Percentiles rank a stretch among this genome's conserved stretches.
Conservation (phyloP, 805 yeast genomes). For the Starmerella kuoi region DNA sequence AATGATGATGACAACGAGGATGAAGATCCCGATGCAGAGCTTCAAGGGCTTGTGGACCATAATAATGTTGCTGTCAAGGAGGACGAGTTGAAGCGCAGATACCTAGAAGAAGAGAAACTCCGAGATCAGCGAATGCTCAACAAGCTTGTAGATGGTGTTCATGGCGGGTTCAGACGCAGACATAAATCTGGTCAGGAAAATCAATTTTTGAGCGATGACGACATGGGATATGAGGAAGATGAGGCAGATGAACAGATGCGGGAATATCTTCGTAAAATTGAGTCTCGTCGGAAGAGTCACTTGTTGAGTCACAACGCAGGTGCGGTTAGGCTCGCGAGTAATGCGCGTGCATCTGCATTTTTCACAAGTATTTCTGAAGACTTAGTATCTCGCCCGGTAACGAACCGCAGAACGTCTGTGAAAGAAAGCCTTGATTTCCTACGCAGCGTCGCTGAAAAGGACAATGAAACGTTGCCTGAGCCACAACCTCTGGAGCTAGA, state of each 20-base stretch:
- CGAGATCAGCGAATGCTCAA: constrained; percentile 19
- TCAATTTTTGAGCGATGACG: constrained; percentile 13
- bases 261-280: constrained; percentile 2
- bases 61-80: constrained; percentile 3
- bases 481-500: background rate
- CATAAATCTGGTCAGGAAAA: constrained; percentile 9
- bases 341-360: constrained; percentile 16
- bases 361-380: constrained; percentile 20
- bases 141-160: constrained; percentile 19
- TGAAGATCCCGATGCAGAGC: constrained; percentile 12
- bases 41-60: constrained; percentile 19
- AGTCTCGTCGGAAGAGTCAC: constrained; percentile 8
- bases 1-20: constrained; percentile 15
- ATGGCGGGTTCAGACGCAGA: constrained; percentile 20
- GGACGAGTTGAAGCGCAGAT: constrained; percentile 9
- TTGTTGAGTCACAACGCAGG: constrained; percentile 11
- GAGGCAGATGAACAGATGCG: constrained; percentile 2
- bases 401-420: constrained; percentile 5
- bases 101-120: constrained; percentile 16
- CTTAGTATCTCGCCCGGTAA: constrained; percentile 13
- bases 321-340: constrained; percentile 17
- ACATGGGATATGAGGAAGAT: constrained; percentile 3
- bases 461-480: background rate
- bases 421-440: constrained; percentile 19
- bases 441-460: constrained; percentile 6